Evolutionary conservation across 2,329 filamentous ascomycete species (phyloP), one percentile per base, ranked within the genome.

Genomic region (Keithomyces neogunnii): DNA sequence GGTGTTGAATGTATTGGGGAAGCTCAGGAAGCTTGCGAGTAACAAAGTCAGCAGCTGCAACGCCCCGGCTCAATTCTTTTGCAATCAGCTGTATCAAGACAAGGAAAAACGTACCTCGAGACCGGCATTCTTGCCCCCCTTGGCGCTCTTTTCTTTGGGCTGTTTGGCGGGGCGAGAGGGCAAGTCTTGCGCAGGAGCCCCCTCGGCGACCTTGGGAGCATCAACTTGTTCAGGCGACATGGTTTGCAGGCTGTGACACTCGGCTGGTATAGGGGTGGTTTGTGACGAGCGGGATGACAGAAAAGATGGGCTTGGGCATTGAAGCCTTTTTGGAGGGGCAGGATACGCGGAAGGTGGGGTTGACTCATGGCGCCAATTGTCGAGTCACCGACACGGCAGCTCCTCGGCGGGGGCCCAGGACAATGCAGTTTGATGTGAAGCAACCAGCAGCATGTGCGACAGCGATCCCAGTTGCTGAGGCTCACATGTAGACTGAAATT

Each of bases 1-100:
- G 85, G 69, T 90, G 82, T 63, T 91, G 76, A 56, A 97, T 82
- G 69, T 88, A 96, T 54, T 85, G 82, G 51, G 91, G 86, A 71
- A 77, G 59, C 66, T 69, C 64, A 71, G 66, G 70, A 5, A 69
- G 62, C 68, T 70, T 19, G 19, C 19, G 43, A 10, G 32, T 10
- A 39, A 26, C 9, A 5, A 35, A 35, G 6, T 35, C 6, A 11
- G 6, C 6, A 6, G 33, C 33, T 35, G 33, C 33, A 35, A 35
- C 11, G 6, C 11, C 3, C 33, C 33, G 11, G 11, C 6, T 35
- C 33, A 19, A 19, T 19, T 19, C 19, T 19, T 19, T 19, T 1
- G 19, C 19, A 19, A 19, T 19, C 19, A 19, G 19, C 19, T 19
- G 19, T 19, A 19, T 19, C 19, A 19, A 19, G 19, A 19, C 19